A percentile compares a stretch with the other conserved stretches of the same genome.
phyloP scores from a whole-genome alignment of 345 rosid genomes.

The Eucalyptus shirleyi region DNA sequence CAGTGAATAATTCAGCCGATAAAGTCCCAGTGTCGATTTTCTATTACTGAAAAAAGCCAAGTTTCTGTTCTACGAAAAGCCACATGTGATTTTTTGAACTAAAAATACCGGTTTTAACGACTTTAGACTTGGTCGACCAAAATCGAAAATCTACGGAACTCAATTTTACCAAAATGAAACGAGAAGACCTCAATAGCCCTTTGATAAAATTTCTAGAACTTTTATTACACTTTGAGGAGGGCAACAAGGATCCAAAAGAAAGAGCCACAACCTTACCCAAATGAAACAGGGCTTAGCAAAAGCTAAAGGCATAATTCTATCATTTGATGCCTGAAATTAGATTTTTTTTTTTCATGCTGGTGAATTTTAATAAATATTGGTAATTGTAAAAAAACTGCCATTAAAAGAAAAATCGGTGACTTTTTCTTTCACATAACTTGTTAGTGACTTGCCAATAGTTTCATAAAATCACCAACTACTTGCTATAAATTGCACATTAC shows the following conservation, averaged over 20 bases:
- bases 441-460: background rate
- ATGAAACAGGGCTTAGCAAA: too few relatives aligned
- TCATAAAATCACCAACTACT: background rate
- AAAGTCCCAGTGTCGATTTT: background rate
- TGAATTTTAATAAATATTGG: background rate
- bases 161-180: background rate
- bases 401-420: background rate
- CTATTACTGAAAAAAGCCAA: background rate
- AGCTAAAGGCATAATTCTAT: too few relatives aligned
- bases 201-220: too few relatives aligned
- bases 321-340: too few relatives aligned
- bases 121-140: accelerated
- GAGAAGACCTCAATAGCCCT: background rate
- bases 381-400: background rate
- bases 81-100: background rate
- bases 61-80: background rate
- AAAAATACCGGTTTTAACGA: accelerated
- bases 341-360: background rate
- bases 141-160: background rate
- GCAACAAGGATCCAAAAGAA: background rate
- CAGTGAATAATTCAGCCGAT: background rate
- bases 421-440: background rate
- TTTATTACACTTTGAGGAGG: background rate
- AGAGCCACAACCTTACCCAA: too few relatives aligned
- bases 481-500: too few relatives aligned